Evolutionary conservation across 2,329 filamentous ascomycete species (phyloP).

Genomic region (Neobulgaria alba): DNA sequence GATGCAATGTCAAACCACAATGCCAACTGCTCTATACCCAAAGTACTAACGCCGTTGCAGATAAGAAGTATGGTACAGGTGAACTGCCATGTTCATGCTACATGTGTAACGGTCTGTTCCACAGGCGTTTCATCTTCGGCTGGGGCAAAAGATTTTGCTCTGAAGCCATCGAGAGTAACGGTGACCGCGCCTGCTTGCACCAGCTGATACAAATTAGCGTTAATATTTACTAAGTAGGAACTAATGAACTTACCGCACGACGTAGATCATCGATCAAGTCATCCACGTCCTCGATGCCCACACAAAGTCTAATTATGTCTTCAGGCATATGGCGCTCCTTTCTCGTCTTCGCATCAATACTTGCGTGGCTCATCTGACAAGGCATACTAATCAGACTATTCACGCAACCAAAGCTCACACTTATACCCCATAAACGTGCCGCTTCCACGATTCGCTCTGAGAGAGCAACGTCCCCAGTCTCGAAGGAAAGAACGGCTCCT

Average conservation of each 20-base stretch:
- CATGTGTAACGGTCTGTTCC: too few relatives aligned
- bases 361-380: conserved; percentile 98
- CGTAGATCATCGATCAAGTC: conserved; percentile 91
- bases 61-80: too few relatives aligned
- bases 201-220: conserved; percentile 43
- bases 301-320: conserved; percentile 90
- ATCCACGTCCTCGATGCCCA: conserved; percentile 88
- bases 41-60: too few relatives aligned
- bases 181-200: conserved; percentile 91
- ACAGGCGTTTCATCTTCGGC: too few relatives aligned
- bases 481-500: conserved; percentile 90
- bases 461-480: conserved; percentile 77
- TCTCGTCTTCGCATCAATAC: conserved; percentile 91
- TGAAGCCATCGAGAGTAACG: conserved; percentile 73
- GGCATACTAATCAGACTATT: conserved; percentile 99
- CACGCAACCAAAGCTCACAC: conserved; percentile 94
- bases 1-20: too few relatives aligned
- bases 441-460: conserved; percentile 93
- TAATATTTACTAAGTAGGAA: conserved; percentile 5
- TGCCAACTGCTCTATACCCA: too few relatives aligned
- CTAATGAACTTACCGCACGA: conserved; percentile 62
- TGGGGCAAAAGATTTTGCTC: too few relatives aligned
- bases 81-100: too few relatives aligned
- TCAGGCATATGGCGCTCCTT: conserved; percentile 87
- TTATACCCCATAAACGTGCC: conserved; percentile 86